Conservation (phyloP, 108 stramenopile genomes). For the Cylindrotheca closterium region DNA sequence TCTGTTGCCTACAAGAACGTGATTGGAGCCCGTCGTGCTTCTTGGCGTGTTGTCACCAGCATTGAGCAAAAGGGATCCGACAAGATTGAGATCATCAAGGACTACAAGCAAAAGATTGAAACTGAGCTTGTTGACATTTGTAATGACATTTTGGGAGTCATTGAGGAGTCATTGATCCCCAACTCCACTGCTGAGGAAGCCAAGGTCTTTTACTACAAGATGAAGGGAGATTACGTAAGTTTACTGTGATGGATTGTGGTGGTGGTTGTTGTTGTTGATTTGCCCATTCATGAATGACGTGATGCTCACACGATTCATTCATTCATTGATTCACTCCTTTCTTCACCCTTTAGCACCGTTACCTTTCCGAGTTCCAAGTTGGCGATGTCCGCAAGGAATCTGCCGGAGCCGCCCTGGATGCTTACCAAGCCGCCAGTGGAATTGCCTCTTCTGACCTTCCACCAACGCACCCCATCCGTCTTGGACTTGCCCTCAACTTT, state of each 20-base stretch:
- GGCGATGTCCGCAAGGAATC: slow-evolving; percentile 88
- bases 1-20: slow-evolving; percentile 99
- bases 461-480: slow-evolving; percentile 99
- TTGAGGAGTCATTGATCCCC: slow-evolving; percentile 97
- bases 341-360: slow-evolving; percentile 65
- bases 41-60: slow-evolving; percentile 99
- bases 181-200: slow-evolving; percentile 97
- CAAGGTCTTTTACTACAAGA: slow-evolving; percentile 99
- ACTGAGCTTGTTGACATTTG: slow-evolving; percentile 97
- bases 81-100: slow-evolving; percentile 93
- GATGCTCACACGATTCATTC: not conserved
- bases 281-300: too few relatives aligned
- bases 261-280: too few relatives aligned
- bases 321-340: not conserved
- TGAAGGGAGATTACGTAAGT: slow-evolving; percentile 97
- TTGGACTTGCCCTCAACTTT: slow-evolving; percentile 99
- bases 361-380: slow-evolving; percentile 94
- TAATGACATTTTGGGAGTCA: slow-evolving; percentile 97
- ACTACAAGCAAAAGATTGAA: slow-evolving; percentile 97
- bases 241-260: too few relatives aligned
- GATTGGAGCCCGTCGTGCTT: slow-evolving; percentile 98
- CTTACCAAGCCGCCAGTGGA: slow-evolving; percentile 95
- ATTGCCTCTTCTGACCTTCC: slow-evolving; percentile 96
- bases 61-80: slow-evolving; percentile 99
- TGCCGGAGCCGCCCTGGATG: slow-evolving; percentile 93